Evolutionary conservation across 306 rosid genomes (phyloP).

Genomic region (Dalbergia cochinchinensis): DNA sequence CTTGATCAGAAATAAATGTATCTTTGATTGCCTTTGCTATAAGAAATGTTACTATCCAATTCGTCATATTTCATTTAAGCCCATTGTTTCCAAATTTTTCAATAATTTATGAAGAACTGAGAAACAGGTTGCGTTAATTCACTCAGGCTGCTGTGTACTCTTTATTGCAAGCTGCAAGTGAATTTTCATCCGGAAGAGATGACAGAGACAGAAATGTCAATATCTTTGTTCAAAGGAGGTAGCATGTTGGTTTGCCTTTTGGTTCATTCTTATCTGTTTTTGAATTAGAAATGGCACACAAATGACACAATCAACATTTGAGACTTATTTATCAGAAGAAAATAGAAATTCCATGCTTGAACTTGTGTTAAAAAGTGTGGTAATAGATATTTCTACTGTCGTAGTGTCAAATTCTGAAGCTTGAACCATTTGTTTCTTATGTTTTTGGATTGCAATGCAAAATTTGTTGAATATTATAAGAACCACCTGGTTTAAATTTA

Average conservation of each 20-base stretch:
- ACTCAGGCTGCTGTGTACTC: slow-evolving; percentile 91
- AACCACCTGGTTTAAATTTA: slow-evolving; percentile 23
- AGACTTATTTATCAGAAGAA: slow-evolving; percentile 36
- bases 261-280: slow-evolving; percentile 36
- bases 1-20: slow-evolving; percentile 38
- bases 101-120: slow-evolving; percentile 43
- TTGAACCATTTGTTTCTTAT: background rate
- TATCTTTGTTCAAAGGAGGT: slow-evolving; percentile 88
- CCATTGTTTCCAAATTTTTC: slow-evolving; percentile 17
- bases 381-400: slow-evolving; percentile 15
- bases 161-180: slow-evolving; percentile 88
- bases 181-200: slow-evolving; percentile 79
- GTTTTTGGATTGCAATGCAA: slow-evolving; percentile 19
- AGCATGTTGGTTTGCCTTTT: slow-evolving; percentile 43
- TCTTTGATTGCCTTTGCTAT: slow-evolving; percentile 38
- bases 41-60: slow-evolving; percentile 13
- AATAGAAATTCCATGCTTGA: slow-evolving; percentile 36
- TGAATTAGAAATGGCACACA: slow-evolving; percentile 18
- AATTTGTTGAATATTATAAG: slow-evolving; percentile 27
- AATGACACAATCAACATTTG: background rate
- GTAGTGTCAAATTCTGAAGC: slow-evolving; percentile 30
- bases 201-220: slow-evolving; percentile 78
- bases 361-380: slow-evolving; percentile 35
- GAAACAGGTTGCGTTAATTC: slow-evolving; percentile 45
- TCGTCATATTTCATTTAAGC: slow-evolving; percentile 27